Evolutionary conservation across 2,329 filamentous ascomycete species (phyloP).

Genomic region (Stagonosporopsis tanaceti): DNA sequence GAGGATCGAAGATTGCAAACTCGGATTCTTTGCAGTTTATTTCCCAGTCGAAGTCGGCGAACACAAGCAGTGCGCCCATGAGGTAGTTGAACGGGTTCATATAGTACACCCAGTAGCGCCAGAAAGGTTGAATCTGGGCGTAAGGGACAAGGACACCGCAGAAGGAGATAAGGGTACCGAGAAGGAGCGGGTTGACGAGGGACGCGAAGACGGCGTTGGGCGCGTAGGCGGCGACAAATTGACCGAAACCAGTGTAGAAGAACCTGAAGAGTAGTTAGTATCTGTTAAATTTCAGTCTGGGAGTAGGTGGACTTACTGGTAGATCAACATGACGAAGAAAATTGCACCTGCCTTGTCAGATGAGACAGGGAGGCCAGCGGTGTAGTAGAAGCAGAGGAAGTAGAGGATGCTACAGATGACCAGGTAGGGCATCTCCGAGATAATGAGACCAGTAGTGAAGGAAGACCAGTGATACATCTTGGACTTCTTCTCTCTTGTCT

Average conservation of each 20-base stretch:
- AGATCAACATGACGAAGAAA: slow-evolving; percentile 61
- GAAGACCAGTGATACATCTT: slow-evolving; percentile 78
- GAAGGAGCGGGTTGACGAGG: slow-evolving; percentile 55
- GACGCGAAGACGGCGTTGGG: slow-evolving; percentile 59
- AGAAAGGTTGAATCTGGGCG: slow-evolving; percentile 71
- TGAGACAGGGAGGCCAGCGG: slow-evolving; percentile 38
- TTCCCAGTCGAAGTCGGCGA: slow-evolving; percentile 53
- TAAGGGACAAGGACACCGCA: slow-evolving; percentile 70
- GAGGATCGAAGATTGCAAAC: slow-evolving; percentile 57
- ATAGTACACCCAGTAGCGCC: slow-evolving; percentile 59
- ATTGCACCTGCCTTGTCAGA: slow-evolving; percentile 64
- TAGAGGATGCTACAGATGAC: slow-evolving; percentile 68
- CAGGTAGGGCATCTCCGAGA: slow-evolving; percentile 74
- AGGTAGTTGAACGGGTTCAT: slow-evolving; percentile 56
- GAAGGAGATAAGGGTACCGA: slow-evolving; percentile 35
- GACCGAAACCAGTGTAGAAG: slow-evolving; percentile 59
- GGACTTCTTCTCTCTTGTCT: slow-evolving; percentile 66
- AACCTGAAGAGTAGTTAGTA: slow-evolving; percentile 1
- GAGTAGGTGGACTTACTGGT: slow-evolving; percentile 66
- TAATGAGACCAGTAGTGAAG: slow-evolving; percentile 73
- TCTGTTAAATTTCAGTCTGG: slow-evolving; percentile 24
- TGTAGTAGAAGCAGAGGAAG: slow-evolving; percentile 73
- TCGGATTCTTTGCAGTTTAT: slow-evolving; percentile 49
- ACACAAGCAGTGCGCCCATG: slow-evolving; percentile 51
- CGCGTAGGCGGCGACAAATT: slow-evolving; percentile 60